Base-by-base conservation (phyloP, 768 basidiomycete species). In the Neoboletus brunneissimus region DNA sequence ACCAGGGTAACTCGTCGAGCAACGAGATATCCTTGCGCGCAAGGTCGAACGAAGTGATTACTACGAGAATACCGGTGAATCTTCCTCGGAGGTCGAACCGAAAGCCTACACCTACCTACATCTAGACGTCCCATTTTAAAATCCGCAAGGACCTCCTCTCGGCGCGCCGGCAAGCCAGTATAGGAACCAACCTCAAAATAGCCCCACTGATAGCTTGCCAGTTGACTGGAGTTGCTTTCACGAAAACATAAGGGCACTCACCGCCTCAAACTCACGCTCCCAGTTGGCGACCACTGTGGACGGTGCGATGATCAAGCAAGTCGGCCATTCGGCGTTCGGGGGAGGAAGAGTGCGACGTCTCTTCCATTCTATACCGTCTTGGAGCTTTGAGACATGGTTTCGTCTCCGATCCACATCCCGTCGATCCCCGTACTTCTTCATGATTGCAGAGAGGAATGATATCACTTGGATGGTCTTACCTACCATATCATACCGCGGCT, bases 391-490 rank as follows among this genome's bases (percentile, higher is more conserved):
- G n/a, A 94, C 82, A 69, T 88, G 75, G 8, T 81, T 76, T 44
- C 78, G 79, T 13, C 94, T 81, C 18, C 93, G 82, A 45, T 82
- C 71, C n/a, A 76, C 64, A 67, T 97, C 94, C 5, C 77, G 76
- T 8, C 63, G 65, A 38, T 84, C 76, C 1, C 92, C 92, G 2
- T 76, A 71, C 70, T 96, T 96, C 58, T 79, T 75, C 95, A 97
- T 96, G 55, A 98, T 89, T 0, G 95, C 94, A 0, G 92, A 88
- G 3, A 98, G 79, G 65, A 94, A 90, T 0, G 88, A 81, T 44
- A 94, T 90, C 25, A 94, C 87, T 70, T 98, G 96, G 22, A 98
- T 94, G 0, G 96, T 98, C 81, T 98, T 98, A 88, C 96, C 79
- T 76, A 54, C 48, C 22, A 53, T 5, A 16, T 41, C 34, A 53